These are phyloP conservation scores for Meira nashicola DNA, from an alignment of 1,284 basidiomycete genomes.

Conservation along the genomic window DNA sequence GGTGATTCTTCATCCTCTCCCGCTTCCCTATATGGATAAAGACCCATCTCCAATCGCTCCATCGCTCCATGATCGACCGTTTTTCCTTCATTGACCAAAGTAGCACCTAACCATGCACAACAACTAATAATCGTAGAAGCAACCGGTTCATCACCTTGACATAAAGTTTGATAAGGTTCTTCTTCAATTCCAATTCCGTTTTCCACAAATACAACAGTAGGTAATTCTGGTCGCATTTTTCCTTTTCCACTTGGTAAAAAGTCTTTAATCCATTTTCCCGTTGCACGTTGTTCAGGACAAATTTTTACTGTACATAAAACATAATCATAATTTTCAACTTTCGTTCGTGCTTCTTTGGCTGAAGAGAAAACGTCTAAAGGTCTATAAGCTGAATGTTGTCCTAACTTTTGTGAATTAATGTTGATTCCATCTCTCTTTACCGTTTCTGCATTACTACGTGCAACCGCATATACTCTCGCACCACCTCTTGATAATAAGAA, in stretches of 20 bases:
- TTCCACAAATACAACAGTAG: constrained; percentile 66
- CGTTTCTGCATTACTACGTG: constrained; percentile 66
- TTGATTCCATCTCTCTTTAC: constrained; percentile 59
- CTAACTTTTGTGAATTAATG: constrained; percentile 63
- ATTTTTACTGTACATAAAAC: constrained; percentile 70
- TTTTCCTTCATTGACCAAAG: constrained; percentile 29
- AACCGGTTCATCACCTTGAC: constrained; percentile 29
- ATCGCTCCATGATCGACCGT: constrained; percentile 31
- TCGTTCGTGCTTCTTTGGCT: constrained; percentile 58
- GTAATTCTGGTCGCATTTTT: constrained; percentile 26
- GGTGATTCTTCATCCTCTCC: background rate
- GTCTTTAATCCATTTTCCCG: constrained; percentile 51
- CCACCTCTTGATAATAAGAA: constrained; percentile 63
- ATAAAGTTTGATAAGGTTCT: constrained; percentile 62
- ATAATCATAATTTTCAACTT: constrained; percentile 63
- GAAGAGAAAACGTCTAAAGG: constrained; percentile 65
- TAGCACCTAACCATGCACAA: constrained; percentile 57
- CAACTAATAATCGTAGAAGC: constrained; percentile 47
- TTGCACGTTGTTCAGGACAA: constrained; percentile 65
- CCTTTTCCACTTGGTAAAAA: constrained; percentile 55
- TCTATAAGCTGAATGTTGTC: constrained; percentile 61
- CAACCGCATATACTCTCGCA: constrained; percentile 68
- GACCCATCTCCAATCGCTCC: constrained; percentile 53
- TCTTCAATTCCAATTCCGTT: constrained; percentile 72
- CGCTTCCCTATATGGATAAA: constrained; percentile 28